Conservation (phyloP, 2,329 filamentous ascomycete species). For the Hymenoscyphus infarciens region DNA sequence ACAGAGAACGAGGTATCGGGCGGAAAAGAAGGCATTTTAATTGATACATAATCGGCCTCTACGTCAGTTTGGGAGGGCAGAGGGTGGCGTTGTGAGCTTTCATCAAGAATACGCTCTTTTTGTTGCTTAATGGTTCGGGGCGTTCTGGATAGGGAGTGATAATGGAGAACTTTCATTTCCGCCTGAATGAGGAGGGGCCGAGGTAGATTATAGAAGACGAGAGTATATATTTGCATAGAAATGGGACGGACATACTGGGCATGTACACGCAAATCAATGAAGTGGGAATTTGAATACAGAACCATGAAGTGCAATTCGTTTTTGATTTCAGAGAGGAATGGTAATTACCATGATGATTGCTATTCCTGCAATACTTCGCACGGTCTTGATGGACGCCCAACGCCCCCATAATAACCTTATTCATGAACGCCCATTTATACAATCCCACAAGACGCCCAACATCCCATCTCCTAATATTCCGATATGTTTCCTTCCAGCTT, state of each 20-base stretch:
- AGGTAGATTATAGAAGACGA: conserved; percentile 7
- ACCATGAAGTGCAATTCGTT: not conserved
- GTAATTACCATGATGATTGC: not conserved
- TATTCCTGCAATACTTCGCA: not conserved
- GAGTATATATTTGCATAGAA: conserved; percentile 10
- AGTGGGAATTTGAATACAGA: not conserved
- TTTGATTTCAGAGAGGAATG: not conserved
- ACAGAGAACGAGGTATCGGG: conserved; percentile 28
- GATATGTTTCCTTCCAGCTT: not conserved
- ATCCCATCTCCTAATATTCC: not conserved
- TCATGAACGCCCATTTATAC: not conserved
- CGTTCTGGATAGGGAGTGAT: conserved; percentile 1
- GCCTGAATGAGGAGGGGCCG: not conserved
- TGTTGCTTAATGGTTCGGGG: not conserved
- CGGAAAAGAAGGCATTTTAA: not conserved
- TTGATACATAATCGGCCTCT: not conserved
- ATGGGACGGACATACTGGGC: not conserved
- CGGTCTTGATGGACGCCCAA: no score
- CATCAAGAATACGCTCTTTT: not conserved
- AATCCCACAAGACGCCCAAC: not conserved
- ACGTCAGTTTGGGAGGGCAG: not conserved
- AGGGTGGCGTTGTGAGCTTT: conserved; percentile 5
- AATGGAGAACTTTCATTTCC: not conserved
- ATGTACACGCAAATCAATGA: not conserved
- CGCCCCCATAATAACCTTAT: not conserved